Base-by-base conservation (phyloP, 179 eudicot species). In the Camellia oleifera region DNA sequence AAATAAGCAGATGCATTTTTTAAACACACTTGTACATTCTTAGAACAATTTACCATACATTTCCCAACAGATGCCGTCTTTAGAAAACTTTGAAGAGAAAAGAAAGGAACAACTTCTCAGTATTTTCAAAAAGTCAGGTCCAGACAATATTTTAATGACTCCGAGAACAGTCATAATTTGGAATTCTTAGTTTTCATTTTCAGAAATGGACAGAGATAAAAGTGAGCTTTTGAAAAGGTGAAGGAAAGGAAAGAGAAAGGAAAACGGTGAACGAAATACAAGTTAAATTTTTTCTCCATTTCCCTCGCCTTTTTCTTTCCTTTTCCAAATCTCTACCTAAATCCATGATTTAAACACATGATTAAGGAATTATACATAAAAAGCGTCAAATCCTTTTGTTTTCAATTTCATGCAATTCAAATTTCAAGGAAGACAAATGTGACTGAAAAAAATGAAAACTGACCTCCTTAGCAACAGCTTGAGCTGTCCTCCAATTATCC, bases 391-490 rank as follows among this genome's bases (percentile, higher is more conserved):
- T 32, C 40, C 40, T 32, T 1, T 52, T 7, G 11, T 5, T 6
- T 52, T 52, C 7, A 10, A 58, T 58, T 58, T 58, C 62, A 4
- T 58, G 62, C 56, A 52, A 52, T 52, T 52, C 9, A 46, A 46
- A 48, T 46, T 46, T 70, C 53, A 15, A 69, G 11, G 23, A 52
- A 0, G 62, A 58, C 12, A 50, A 40, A 78, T 15, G 48, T 10
- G 23, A 69, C n/a, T 52, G 18, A 80, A 72, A 61, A 32, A 70
- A 32, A 42, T 11, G 5, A 46, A 83, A 46, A 79, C 79, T 78
- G n/a, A 94, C 97, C 98, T 93, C 97, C 76, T 87, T 91, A 23
- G 97, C 98, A 79, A 93, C 98, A 78, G 98, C 97, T 77, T 74
- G 82, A 53, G 98, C 98, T 4, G 98, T 95, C 83, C 98, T 90